Base-by-base conservation (phyloP, 805 yeast genomes). In the Suhomyces tanzawaensis region DNA sequence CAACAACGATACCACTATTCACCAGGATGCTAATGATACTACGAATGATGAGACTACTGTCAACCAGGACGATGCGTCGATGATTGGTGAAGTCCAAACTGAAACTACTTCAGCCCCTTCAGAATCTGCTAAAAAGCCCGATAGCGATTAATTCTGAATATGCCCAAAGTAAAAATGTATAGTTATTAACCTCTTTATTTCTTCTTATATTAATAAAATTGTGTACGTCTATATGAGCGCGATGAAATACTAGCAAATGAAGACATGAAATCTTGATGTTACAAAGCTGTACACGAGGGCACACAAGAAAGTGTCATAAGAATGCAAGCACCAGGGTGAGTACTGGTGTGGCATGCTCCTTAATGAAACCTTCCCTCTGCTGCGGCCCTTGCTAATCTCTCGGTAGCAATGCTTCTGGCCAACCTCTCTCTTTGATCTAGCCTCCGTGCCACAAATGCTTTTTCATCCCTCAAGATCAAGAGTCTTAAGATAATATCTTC, bases 401-500 rank as follows among this genome's bases (percentile, higher is more conserved):
- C 82, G 1, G 82, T 76, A 3, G 77, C 72, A 30, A 77, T 64
- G 28, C 76, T 72, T 39, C 72, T 75, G 0, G 81, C 77, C 37
- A 77, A 62, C 18, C 74, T 62, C 39, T 81, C 86, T 36, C 91
- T 66, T 51, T 79, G 82, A 17, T 74, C 77, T 26, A 86, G 54
- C 33, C 88, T 67, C 43, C 69, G 65, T 7, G 74, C 68, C 3
- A 86, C 87, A 54, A 70, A 82, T 1, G 70, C 70, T 28, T 66
- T 63, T 35, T 82, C 82, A 16, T 79, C 85, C 41, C 81, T 77
- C 26, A 89, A 69, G 18, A 89, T 61, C 37, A 91, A 56, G 12
- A 88, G 69, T 34, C 97, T 71, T 43, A 91, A 60, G 5, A 90
- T 69, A 9, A 88, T 72, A 48, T 87, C 87, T 48, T 85, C 90